Base-by-base conservation (phyloP, 2,329 filamentous ascomycete species). In the Helicocarpus griseus region DNA sequence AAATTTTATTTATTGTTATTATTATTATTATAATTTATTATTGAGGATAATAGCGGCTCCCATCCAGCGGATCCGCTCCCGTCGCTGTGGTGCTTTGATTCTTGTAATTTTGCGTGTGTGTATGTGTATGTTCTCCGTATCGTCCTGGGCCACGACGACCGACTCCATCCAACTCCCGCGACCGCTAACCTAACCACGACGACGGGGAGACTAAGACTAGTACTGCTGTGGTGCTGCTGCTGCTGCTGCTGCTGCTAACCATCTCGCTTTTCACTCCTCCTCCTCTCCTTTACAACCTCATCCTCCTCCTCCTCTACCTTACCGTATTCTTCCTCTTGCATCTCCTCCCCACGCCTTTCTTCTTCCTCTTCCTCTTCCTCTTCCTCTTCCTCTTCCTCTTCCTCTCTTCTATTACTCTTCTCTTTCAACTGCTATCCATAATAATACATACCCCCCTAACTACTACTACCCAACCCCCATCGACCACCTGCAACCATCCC, bases 21-120 rank as follows among this genome's bases (percentile, higher is more conserved):
- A n/a, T n/a, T n/a, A n/a, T n/a, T n/a, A n/a, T n/a, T n/a, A n/a
- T n/a, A n/a, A n/a, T n/a, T n/a, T n/a, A n/a, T n/a, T n/a, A n/a
- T n/a, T n/a, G n/a, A n/a, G n/a, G n/a, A n/a, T n/a, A n/a, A n/a
- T 45, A 45, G 41, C 41, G 41, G 57, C 57, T 61, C 59, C 63
- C 62, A 62, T 60, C 54, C 57, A 58, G 63, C 60, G 63, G 67
- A 60, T 65, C 65, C 59, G 63, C 64, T 65, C 63, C 63, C 64
- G 64, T 66, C 62, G 62, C 55, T 61, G 55, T 61, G 61, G 57
- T 63, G 58, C n/a, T n/a, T n/a, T n/a, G n/a, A n/a, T n/a, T n/a
- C n/a, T n/a, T n/a, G n/a, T n/a, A n/a, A n/a, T n/a, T n/a, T n/a
- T n/a, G n/a, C n/a, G n/a, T n/a, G n/a, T n/a, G n/a, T n/a, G n/a